Evolutionary conservation across 805 yeast species (phyloP).

Genomic region (Monosporozyma siamensis): DNA sequence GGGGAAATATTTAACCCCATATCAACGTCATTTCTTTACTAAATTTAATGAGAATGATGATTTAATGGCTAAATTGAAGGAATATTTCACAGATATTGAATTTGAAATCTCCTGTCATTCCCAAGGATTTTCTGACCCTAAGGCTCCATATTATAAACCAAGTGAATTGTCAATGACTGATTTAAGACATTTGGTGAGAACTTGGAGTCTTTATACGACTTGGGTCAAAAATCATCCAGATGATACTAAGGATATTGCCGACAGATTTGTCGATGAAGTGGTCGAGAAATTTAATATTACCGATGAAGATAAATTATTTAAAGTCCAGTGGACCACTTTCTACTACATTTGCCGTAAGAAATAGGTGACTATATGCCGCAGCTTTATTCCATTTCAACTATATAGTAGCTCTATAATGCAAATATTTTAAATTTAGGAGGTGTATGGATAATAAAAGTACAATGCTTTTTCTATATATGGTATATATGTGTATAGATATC

Average conservation of each 20-base stretch:
- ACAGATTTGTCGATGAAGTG: conserved; percentile 37
- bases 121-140: conserved; percentile 4
- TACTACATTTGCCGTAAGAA: conserved; percentile 33
- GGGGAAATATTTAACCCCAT: conserved; percentile 67
- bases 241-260: conserved; percentile 38
- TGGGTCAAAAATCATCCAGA: conserved; percentile 40
- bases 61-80: conserved; percentile 15
- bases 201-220: conserved; percentile 61
- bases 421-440: too few species aligned
- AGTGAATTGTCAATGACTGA: conserved; percentile 34
- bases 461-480: background rate
- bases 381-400: too few species aligned
- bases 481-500: background rate
- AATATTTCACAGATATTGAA: conserved; percentile 35
- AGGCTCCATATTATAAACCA: conserved; percentile 29
- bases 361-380: too few species aligned
- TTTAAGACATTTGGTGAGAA: conserved; percentile 43
- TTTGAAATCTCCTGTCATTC: conserved; percentile 16
- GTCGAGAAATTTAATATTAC: conserved; percentile 38
- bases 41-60: conserved; percentile 10
- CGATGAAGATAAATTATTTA: conserved; percentile 31
- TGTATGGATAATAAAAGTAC: background rate
- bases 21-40: conserved; percentile 42
- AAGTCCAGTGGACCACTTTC: conserved; percentile 48
- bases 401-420: too few species aligned